These are phyloP conservation scores for Clarireedia monteithiana DNA, from an alignment of 2,329 filamentous ascomycete genomes.

Conservation along the genomic window DNA sequence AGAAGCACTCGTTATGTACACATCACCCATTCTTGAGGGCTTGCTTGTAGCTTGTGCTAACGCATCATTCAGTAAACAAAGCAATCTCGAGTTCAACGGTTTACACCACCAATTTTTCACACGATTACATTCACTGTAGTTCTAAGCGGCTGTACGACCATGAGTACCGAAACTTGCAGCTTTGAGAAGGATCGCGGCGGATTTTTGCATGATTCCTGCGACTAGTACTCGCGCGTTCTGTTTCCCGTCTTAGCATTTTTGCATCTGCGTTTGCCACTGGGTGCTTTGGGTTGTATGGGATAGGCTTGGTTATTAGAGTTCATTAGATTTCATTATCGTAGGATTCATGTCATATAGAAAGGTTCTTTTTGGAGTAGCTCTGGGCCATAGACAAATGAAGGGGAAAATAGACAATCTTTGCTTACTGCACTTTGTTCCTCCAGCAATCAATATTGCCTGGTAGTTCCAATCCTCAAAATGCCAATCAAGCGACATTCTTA, in stretches of 20 bases:
- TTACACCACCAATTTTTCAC: too few relatives aligned
- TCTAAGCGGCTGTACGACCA: background rate
- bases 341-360: background rate
- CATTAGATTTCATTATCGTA: background rate
- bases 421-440: too few relatives aligned
- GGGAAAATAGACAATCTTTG: background rate
- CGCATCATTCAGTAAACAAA: background rate
- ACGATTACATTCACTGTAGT: too few relatives aligned
- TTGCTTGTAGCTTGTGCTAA: background rate
- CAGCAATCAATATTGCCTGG: too few relatives aligned
- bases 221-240: background rate
- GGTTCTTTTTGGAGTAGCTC: background rate
- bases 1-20: background rate
- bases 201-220: too few relatives aligned
- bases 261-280: background rate
- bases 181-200: background rate
- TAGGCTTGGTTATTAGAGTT: background rate
- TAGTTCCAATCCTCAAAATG: too few relatives aligned
- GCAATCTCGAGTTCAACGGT: too few relatives aligned
- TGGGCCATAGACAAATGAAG: background rate
- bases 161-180: background rate
- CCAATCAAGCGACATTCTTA: too few relatives aligned
- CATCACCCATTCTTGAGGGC: background rate
- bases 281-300: background rate
- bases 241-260: background rate